These are phyloP conservation scores for Phallus indusiatus DNA, from an alignment of 768 basidiomycete species.

Conservation along the genomic window DNA sequence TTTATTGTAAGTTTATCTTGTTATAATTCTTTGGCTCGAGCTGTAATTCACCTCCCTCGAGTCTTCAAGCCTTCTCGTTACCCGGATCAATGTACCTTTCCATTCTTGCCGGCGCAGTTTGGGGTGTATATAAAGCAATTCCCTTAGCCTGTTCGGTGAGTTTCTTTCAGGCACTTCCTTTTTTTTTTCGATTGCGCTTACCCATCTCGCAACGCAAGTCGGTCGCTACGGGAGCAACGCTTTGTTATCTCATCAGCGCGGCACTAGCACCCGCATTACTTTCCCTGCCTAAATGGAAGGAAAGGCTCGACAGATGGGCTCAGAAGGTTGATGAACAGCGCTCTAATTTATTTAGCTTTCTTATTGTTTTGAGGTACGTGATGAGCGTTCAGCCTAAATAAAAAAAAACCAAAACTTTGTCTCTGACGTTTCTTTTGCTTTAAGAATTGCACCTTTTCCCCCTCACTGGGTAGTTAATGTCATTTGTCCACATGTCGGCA, in stretches of 20 bases:
- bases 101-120: slow-evolving; percentile 92
- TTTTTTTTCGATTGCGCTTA: neutral
- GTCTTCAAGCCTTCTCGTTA: slow-evolving; percentile 91
- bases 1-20: slow-evolving; percentile 64
- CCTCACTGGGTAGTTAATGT: slow-evolving; percentile 97
- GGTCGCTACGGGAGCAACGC: slow-evolving; percentile 81
- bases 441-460: slow-evolving; percentile 83
- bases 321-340: slow-evolving; percentile 68
- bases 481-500: slow-evolving; percentile 86
- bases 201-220: slow-evolving; percentile 31
- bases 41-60: slow-evolving; percentile 21
- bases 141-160: slow-evolving; percentile 75
- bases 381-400: neutral
- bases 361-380: slow-evolving; percentile 62
- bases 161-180: neutral
- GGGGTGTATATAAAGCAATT: slow-evolving; percentile 80
- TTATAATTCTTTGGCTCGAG: slow-evolving; percentile 10
- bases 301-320: slow-evolving; percentile 73
- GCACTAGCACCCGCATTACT: slow-evolving; percentile 89
- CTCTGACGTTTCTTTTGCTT: neutral
- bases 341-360: slow-evolving; percentile 81
- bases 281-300: slow-evolving; percentile 77
- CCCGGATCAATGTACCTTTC: slow-evolving; percentile 98
- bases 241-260: slow-evolving; percentile 89
- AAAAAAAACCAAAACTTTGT: too few species aligned